Percentiles rank a stretch among this genome's conserved stretches.
phyloP scores from a whole-genome alignment of 805 yeast species.

The Candida vaughaniae region DNA sequence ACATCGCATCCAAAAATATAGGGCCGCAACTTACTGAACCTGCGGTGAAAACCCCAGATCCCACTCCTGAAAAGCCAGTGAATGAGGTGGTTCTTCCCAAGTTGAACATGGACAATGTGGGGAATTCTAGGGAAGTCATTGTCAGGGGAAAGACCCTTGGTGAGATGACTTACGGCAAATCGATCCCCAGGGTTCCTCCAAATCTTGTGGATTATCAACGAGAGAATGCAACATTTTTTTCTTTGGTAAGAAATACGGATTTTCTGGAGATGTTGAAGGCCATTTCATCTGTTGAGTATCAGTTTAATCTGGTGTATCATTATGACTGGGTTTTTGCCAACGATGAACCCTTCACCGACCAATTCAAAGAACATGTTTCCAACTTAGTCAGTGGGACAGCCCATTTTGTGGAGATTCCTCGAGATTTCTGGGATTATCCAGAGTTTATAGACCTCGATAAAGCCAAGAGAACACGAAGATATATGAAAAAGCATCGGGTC shows the following conservation, averaged over 20 bases:
- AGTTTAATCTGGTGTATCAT: constrained; percentile 68
- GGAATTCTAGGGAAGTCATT: too few species aligned
- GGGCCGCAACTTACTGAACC: too few species aligned
- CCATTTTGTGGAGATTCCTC: constrained; percentile 76
- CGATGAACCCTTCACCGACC: constrained; percentile 80
- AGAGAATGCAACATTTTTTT: constrained; percentile 18
- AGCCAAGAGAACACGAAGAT: constrained; percentile 61
- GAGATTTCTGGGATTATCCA: constrained; percentile 88
- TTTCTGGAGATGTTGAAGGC: constrained; percentile 15
- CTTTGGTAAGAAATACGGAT: constrained; percentile 17
- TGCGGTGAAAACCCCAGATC: too few species aligned
- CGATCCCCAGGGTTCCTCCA: background rate
- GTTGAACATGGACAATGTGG: too few species aligned
- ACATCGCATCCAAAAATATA: too few species aligned
- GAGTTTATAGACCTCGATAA: constrained; percentile 73
- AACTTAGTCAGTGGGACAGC: constrained; percentile 74
- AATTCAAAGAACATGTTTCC: constrained; percentile 66
- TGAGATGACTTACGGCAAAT: background rate
- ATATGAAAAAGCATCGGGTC: constrained; percentile 53
- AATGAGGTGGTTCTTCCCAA: too few species aligned
- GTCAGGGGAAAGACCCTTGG: too few species aligned
- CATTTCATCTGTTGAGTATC: constrained; percentile 21
- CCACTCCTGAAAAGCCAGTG: too few species aligned
- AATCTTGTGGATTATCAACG: background rate
- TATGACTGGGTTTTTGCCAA: constrained; percentile 97